Conservation (phyloP, 352 stramenopile genomes). For the Globisporangium radiosum region DNA sequence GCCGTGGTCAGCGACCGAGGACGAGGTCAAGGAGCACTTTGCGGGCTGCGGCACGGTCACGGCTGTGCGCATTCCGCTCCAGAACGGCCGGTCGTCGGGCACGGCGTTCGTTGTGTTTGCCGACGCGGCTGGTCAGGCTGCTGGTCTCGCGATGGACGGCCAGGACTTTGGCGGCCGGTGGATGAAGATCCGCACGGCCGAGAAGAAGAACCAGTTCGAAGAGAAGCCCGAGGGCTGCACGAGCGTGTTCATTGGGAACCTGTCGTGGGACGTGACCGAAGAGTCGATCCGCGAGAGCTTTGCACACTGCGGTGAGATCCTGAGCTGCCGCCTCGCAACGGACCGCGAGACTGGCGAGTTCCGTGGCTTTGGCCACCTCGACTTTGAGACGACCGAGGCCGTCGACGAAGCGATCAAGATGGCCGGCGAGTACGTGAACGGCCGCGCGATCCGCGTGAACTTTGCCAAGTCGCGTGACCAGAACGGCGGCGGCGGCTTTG, state of each 20-base stretch:
- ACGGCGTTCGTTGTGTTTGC: conserved; percentile 95
- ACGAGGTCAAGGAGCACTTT: conserved; percentile 95
- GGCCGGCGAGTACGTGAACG: conserved; percentile 88
- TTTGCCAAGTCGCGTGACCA: conserved; percentile 83
- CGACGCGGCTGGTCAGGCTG: conserved; percentile 55
- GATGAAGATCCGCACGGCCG: conserved; percentile 92
- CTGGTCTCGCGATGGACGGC: conserved; percentile 90
- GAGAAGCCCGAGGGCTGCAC: conserved; percentile 93
- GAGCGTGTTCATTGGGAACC: conserved; percentile 97
- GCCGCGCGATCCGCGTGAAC: conserved; percentile 93
- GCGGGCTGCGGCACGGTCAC: conserved; percentile 86
- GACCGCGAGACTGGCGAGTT: conserved; percentile 97
- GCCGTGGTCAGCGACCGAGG: conserved; percentile 92
- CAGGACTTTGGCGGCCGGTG: conserved; percentile 92
- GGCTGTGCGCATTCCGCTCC: conserved; percentile 77
- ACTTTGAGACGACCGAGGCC: conserved; percentile 93
- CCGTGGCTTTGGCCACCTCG: conserved; percentile 97
- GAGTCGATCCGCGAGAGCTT: conserved; percentile 91
- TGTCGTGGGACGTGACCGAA: conserved; percentile 96
- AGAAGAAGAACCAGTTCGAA: conserved; percentile 81
- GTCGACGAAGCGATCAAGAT: conserved; percentile 91
- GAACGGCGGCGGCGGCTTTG: conserved; percentile 25
- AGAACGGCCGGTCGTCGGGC: conserved; percentile 88
- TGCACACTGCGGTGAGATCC: conserved; percentile 93
- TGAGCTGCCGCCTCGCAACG: conserved; percentile 90